Conservation (phyloP, 2,329 filamentous ascomycete species). For the Colletotrichum cuscutae region DNA sequence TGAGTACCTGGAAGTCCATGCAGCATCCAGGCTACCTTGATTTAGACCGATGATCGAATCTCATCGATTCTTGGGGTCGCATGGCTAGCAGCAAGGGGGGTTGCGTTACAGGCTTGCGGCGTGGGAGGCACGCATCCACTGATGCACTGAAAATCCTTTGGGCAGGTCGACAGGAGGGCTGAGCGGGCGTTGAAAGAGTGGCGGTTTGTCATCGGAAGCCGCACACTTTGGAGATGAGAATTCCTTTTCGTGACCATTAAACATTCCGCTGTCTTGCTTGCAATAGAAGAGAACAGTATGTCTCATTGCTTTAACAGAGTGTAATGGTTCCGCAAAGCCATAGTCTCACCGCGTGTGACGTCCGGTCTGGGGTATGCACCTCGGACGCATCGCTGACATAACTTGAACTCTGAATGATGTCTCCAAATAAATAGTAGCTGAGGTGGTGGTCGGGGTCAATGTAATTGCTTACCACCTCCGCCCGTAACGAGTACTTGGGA, state of each 20-base stretch:
- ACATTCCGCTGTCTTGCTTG: not conserved
- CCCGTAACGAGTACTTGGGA: not conserved
- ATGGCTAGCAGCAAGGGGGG: constrained; percentile 10
- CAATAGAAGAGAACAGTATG: not conserved
- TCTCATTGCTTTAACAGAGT: not conserved
- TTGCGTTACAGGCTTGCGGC: constrained; percentile 2
- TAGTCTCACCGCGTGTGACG: not conserved
- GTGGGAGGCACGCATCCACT: constrained; percentile 4
- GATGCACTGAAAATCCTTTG: constrained; percentile 31
- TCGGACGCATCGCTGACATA: not conserved
- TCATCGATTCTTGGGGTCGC: constrained; percentile 11
- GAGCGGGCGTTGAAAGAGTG: not conserved
- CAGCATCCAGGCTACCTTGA: not conserved
- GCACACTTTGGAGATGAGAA: not conserved
- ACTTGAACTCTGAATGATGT: not conserved
- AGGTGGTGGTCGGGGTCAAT: not conserved
- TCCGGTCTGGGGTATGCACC: constrained; percentile 3
- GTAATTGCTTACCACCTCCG: constrained; percentile 15
- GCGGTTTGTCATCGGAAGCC: not conserved
- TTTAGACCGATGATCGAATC: constrained; percentile 15
- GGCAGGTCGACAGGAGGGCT: constrained; percentile 16
- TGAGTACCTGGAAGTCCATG: not conserved
- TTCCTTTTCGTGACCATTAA: not conserved
- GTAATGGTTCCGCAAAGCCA: not conserved
- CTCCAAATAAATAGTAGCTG: not conserved